Evolutionary conservation across 2,329 filamentous ascomycete genomes (phyloP), one percentile per base, ranked within the genome.

Genomic region (Sclerotinia sclerotiorum): DNA sequence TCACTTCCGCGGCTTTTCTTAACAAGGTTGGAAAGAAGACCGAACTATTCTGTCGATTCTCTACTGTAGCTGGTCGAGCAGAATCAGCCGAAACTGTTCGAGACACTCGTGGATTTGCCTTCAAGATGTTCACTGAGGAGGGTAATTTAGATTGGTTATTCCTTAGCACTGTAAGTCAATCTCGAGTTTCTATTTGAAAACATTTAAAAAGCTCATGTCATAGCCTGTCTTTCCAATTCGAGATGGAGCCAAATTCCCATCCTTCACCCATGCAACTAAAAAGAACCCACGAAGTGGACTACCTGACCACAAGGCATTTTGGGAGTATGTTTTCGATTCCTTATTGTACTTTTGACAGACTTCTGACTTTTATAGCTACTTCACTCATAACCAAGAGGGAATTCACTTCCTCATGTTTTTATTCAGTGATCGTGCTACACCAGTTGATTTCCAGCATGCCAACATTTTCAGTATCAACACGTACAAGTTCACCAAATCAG

Each of bases 181-280:
- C 82, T 92, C 92, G 79, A 76, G 91, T 17, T 82, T 88, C 60
- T 10, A 24, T 19, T 10, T n/a, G 3, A 27, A 17, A 10, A 19
- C 0, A 11, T n/a, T 89, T 17, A n/a, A 27, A 42, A 24, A 57
- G 32, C 55, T 57, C 24, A 57, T 24, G 8, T 2, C 0, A 19
- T 42, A 57, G 55, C 55, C 55, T 42, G 35, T 57, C 21, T 57
- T 57, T 2, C 55, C 55, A 24, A 57, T 57, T 42, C 55, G 55
- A 13, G 55, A 92, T 70, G 87, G 89, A 0, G 83, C 87, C 71
- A 91, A 92, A 78, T 91, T 90, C 76, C 89, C 89, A 44, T 81
- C 88, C 74, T 88, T 91, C 74, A 91, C 90, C 64, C 88, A 90
- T 77, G 90, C 88, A 0, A 89, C 91, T 77, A 91, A 91, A 82